phyloP scores from a whole-genome alignment of 352 stramenopile species.

The Globisporangium lucens region DNA sequence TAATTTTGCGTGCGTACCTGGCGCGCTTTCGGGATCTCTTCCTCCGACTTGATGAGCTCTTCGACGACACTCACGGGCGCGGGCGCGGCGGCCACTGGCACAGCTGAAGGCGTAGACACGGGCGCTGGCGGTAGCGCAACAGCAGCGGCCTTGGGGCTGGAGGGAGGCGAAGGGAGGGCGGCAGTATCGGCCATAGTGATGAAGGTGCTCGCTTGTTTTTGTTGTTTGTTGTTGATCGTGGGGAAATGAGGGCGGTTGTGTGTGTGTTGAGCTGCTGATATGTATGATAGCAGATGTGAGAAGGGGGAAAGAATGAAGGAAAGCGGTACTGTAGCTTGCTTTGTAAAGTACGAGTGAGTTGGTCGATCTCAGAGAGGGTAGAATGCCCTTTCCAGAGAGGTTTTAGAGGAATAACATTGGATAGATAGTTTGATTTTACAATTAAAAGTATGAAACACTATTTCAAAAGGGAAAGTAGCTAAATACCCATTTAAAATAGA shows the following conservation, averaged over 20 bases:
- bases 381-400: not conserved
- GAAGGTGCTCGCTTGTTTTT: not conserved
- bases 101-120: not conserved
- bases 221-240: not conserved
- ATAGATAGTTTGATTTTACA: rapidly evolving
- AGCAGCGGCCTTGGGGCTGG: not conserved
- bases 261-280: not conserved
- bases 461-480: not conserved
- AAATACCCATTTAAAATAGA: not conserved
- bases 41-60: conserved; percentile 21
- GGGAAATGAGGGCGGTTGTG: not conserved
- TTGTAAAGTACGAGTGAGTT: not conserved
- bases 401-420: not conserved
- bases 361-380: not conserved
- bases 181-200: conserved; percentile 8
- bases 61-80: conserved; percentile 12
- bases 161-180: not conserved
- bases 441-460: not conserved
- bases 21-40: conserved; percentile 21
- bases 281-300: not conserved
- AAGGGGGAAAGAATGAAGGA: not conserved
- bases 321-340: not conserved
- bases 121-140: not conserved
- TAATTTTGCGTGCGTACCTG: conserved; percentile 10
- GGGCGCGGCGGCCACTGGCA: not conserved